phyloP scores from a whole-genome alignment of 768 basidiomycete genomes.

The Suillus bovinus region DNA sequence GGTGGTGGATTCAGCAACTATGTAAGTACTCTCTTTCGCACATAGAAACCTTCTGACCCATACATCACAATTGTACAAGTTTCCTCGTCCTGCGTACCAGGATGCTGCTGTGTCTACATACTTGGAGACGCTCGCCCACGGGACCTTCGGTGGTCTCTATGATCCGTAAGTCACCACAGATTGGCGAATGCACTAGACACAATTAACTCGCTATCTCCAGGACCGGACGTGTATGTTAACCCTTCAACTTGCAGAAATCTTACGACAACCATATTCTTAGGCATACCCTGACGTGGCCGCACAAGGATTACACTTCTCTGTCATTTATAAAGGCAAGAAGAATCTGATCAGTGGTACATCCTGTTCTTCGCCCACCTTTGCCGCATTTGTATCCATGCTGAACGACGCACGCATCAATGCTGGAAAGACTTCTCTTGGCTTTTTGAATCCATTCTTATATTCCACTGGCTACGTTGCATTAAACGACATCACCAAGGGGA shows the following conservation, averaged over 20 bases:
- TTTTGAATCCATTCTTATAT: conserved; percentile 68
- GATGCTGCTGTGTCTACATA: conserved; percentile 42
- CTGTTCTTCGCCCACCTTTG: conserved; percentile 62
- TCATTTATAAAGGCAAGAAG: conserved; percentile 43
- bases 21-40: conserved; percentile 35
- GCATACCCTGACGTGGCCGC: conserved; percentile 70
- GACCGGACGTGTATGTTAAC: conserved; percentile 50
- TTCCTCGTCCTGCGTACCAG: conserved; percentile 57
- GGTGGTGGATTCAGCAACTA: conserved; percentile 77
- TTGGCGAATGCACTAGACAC: not conserved
- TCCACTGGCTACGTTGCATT: conserved; percentile 32
- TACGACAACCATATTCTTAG: conserved; percentile 26
- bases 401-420: conserved; percentile 59
- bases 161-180: conserved; percentile 45
- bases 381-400: conserved; percentile 61
- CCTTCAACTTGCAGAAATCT: not conserved
- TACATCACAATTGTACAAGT: conserved; percentile 34
- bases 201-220: conserved; percentile 27
- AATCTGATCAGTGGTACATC: conserved; percentile 62
- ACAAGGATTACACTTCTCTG: conserved; percentile 49
- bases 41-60: not conserved
- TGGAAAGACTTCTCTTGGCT: conserved; percentile 51
- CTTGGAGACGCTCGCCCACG: conserved; percentile 44
- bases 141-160: conserved; percentile 58
- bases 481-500: conserved; percentile 61